Evolutionary conservation across 305 asterid genomes (phyloP).

Genomic region (Coffea humblotiana): DNA sequence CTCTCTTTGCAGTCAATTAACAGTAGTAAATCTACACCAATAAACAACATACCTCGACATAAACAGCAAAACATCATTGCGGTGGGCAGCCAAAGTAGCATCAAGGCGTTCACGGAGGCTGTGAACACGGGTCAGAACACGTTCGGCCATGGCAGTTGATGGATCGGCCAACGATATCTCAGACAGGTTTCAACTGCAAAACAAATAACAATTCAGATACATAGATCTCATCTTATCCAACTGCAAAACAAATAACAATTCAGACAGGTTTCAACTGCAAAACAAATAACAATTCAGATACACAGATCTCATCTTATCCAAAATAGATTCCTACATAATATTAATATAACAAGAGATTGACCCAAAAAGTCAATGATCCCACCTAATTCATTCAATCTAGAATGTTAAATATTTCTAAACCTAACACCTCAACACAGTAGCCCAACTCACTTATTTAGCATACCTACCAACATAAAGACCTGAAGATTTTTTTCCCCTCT

Average conservation of each 20-base stretch:
- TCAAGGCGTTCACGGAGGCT: conserved; percentile 93
- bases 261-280: conserved; percentile 39
- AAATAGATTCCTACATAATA: conserved; percentile 14
- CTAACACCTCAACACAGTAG: conserved; percentile 27
- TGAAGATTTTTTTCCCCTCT: neutral
- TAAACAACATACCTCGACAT: conserved; percentile 51
- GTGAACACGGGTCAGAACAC: conserved; percentile 85
- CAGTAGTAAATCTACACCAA: neutral
- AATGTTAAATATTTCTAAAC: conserved; percentile 26
- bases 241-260: conserved; percentile 31
- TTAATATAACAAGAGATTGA: neutral
- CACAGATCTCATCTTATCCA: conserved; percentile 19
- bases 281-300: conserved; percentile 10
- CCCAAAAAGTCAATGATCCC: conserved; percentile 30
- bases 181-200: conserved; percentile 39
- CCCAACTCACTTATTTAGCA: neutral
- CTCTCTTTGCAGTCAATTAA: neutral
- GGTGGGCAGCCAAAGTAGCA: conserved; percentile 76
- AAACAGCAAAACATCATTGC: conserved; percentile 68
- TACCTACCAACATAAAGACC: conserved; percentile 29
- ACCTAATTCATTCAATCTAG: conserved; percentile 33
- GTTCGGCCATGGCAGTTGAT: conserved; percentile 69
- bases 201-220: conserved; percentile 7
- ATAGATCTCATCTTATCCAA: too few relatives aligned
- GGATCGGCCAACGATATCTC: conserved; percentile 20